Evolutionary conservation across 164 flowering plant genomes (phyloP).

Genomic region (Buxus sempervirens): DNA sequence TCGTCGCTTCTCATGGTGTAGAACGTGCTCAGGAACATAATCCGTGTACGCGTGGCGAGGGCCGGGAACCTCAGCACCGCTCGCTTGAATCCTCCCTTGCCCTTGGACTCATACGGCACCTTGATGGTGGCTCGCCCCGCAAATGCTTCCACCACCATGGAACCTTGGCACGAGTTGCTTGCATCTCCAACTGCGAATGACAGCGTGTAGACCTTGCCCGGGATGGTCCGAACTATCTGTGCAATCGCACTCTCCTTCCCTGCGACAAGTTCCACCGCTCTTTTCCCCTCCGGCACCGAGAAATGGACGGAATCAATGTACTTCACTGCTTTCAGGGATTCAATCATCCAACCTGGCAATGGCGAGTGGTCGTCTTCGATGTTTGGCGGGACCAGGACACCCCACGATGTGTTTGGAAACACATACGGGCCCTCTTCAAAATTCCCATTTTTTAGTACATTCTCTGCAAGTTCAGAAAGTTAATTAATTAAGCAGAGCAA

Average conservation of each 20-base stretch:
- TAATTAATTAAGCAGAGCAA: no score
- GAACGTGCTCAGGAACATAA: slow-evolving; percentile 60
- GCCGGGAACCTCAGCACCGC: slow-evolving; percentile 58
- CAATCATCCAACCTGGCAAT: slow-evolving; percentile 75
- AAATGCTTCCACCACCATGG: slow-evolving; percentile 67
- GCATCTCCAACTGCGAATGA: slow-evolving; percentile 70
- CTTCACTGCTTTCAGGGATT: slow-evolving; percentile 80
- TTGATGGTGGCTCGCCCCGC: slow-evolving; percentile 44
- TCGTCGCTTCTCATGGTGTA: slow-evolving; percentile 59
- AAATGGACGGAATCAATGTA: slow-evolving; percentile 70
- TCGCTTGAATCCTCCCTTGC: slow-evolving; percentile 67
- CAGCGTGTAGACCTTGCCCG: slow-evolving; percentile 47
- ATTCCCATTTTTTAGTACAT: slow-evolving; percentile 68
- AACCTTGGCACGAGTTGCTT: slow-evolving; percentile 57
- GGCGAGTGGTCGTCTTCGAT: slow-evolving; percentile 81
- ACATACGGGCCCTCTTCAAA: slow-evolving; percentile 87
- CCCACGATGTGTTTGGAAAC: slow-evolving; percentile 61
- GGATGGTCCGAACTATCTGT: slow-evolving; percentile 49
- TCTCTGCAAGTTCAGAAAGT: slow-evolving; percentile 37
- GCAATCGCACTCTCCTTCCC: slow-evolving; percentile 83
- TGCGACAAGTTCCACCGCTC: slow-evolving; percentile 76
- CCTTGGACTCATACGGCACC: slow-evolving; percentile 58
- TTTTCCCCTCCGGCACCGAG: slow-evolving; percentile 57
- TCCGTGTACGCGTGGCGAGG: slow-evolving; percentile 31
- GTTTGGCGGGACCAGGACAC: slow-evolving; percentile 76